A percentile compares a stretch with the other conserved stretches of the same genome.
Evolutionary conservation across 202 grass and related monocot genomes (phyloP).

Genomic region (Carex sylvatica): DNA sequence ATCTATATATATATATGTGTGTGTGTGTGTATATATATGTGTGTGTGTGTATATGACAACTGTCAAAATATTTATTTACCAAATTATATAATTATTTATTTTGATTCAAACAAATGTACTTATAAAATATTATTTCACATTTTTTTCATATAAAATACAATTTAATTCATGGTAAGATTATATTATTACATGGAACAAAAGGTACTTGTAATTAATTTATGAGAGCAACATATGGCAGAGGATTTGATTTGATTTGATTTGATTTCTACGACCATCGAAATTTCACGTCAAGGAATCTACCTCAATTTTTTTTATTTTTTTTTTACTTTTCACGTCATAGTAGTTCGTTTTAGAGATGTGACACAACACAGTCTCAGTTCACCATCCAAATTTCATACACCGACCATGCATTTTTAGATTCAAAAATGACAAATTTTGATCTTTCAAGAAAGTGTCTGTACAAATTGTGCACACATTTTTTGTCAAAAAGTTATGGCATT

Average conservation of each 20-base stretch:
- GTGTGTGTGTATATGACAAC: too few relatives aligned
- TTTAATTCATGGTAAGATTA: neutral
- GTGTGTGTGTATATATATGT: too few relatives aligned
- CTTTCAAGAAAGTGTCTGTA: constrained; percentile 22
- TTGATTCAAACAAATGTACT: neutral
- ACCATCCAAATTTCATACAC: neutral
- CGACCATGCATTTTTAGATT: neutral
- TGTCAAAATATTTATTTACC: too few relatives aligned
- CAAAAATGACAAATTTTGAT: constrained; percentile 27
- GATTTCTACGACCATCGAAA: constrained; percentile 17
- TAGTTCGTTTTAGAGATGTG: constrained; percentile 17
- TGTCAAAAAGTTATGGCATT: neutral
- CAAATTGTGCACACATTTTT: constrained; percentile 11
- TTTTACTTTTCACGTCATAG: constrained; percentile 1
- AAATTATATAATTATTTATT: too few relatives aligned
- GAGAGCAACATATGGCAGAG: neutral
- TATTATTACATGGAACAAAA: neutral
- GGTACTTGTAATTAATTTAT: neutral
- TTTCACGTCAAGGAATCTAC: constrained; percentile 16
- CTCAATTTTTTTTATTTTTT: neutral
- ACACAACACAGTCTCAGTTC: neutral
- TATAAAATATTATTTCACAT: too few relatives aligned
- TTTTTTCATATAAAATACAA: neutral
- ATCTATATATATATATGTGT: too few relatives aligned
- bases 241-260: neutral